Percentiles rank a stretch among this genome's conserved stretches.
phyloP scores from a whole-genome alignment of 768 basidiomycete species.

The Kondoa malvinella region DNA sequence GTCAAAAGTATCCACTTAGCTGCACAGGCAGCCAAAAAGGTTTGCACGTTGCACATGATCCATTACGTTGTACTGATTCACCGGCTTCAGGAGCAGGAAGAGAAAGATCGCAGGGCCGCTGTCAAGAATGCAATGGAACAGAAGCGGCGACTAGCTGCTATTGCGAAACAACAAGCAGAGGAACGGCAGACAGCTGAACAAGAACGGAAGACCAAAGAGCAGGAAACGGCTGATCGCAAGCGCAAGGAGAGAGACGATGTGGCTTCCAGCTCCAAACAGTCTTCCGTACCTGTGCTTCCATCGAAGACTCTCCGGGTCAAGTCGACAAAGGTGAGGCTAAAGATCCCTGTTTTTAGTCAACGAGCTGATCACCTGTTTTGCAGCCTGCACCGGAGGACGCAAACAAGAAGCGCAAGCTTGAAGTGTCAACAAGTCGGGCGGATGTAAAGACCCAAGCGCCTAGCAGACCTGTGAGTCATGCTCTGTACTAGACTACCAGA shows the following conservation, averaged over 20 bases:
- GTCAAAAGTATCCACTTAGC: slow-evolving; percentile 70
- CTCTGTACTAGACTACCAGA: neutral
- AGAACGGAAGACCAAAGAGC: slow-evolving; percentile 16
- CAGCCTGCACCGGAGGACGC: slow-evolving; percentile 44
- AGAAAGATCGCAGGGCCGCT: slow-evolving; percentile 58
- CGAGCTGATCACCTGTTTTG: neutral
- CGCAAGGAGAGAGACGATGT: slow-evolving; percentile 17
- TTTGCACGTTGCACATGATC: slow-evolving; percentile 30
- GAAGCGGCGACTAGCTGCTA: slow-evolving; percentile 56
- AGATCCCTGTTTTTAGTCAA: neutral
- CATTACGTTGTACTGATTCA: neutral
- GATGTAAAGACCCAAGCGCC: neutral
- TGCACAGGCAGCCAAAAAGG: slow-evolving; percentile 73
- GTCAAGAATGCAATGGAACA: slow-evolving; percentile 62
- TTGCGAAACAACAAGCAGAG: slow-evolving; percentile 51
- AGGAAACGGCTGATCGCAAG: slow-evolving; percentile 3
- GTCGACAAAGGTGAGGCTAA: neutral
- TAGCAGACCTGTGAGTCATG: neutral
- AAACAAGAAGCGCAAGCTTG: slow-evolving; percentile 53
- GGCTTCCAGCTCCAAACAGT: neutral
- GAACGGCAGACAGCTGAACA: slow-evolving; percentile 37
- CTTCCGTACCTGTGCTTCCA: neutral
- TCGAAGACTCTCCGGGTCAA: neutral
- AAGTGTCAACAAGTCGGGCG: slow-evolving; percentile 13
- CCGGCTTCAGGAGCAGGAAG: slow-evolving; percentile 60